Conservation (phyloP, 768 basidiomycete genomes). For the Mycena capillaripes region DNA sequence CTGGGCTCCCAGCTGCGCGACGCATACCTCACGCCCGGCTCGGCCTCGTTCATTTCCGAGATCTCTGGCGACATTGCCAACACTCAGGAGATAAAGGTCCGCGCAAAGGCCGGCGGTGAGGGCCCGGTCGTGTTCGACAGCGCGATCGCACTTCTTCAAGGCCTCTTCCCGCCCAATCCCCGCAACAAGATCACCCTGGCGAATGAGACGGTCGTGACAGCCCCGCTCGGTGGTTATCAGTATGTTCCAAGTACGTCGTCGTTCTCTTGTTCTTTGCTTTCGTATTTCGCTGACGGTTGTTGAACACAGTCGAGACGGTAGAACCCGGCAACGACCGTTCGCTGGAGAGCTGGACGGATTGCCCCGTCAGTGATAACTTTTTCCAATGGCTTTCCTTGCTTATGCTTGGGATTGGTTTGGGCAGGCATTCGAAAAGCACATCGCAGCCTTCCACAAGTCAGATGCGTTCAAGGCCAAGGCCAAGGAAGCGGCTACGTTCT, state of each 20-base stretch:
- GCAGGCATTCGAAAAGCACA: conserved; percentile 77
- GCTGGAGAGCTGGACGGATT: conserved; percentile 83
- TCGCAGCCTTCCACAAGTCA: conserved; percentile 71
- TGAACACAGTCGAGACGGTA: conserved; percentile 82
- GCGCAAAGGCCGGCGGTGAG: conserved; percentile 88
- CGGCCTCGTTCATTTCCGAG: conserved; percentile 76
- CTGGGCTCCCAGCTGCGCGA: conserved; percentile 75
- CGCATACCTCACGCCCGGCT: conserved; percentile 75
- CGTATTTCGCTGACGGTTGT: background rate
- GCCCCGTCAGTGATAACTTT: conserved; percentile 53
- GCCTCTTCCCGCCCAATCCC: conserved; percentile 84
- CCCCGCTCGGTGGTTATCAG: conserved; percentile 88
- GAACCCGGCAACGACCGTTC: conserved; percentile 88
- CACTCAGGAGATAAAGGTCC: conserved; percentile 79
- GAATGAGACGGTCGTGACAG: conserved; percentile 78
- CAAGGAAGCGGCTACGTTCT: conserved; percentile 74
- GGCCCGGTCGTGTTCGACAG: conserved; percentile 90
- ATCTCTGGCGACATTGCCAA: conserved; percentile 79
- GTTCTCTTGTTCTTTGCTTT: background rate
- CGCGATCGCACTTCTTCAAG: conserved; percentile 87
- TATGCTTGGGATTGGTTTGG: background rate
- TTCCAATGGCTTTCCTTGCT: background rate
- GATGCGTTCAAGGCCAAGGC: conserved; percentile 73
- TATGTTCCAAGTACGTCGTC: conserved; percentile 76
- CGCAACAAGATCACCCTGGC: conserved; percentile 83